phyloP scores from a whole-genome alignment of 371 early-diverging fungal species.

The Coemansia sp. region DNA sequence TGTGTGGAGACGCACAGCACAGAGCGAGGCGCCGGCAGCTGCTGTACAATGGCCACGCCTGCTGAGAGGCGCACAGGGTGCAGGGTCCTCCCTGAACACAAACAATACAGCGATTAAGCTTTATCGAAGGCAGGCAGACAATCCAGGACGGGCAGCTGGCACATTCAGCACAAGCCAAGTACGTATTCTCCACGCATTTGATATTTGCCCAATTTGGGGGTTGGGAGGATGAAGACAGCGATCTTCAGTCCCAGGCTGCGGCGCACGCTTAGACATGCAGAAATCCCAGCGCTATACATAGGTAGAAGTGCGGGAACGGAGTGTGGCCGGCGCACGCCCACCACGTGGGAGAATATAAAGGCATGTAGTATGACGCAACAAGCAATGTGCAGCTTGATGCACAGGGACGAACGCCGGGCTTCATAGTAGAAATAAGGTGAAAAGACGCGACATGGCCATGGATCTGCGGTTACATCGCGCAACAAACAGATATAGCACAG shows the following conservation, averaged over 20 bases:
- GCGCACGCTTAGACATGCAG: conserved; percentile 2
- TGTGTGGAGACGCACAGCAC: neutral
- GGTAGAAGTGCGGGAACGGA: neutral
- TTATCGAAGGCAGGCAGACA: neutral
- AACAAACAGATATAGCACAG: no score
- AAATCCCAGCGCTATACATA: conserved; percentile 1
- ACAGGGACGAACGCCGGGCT: neutral
- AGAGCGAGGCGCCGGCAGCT: conserved; percentile 3
- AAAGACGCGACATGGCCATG: neutral
- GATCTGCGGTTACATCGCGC: neutral
- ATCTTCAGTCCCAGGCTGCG: neutral
- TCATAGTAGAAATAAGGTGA: neutral
- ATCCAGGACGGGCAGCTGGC: neutral
- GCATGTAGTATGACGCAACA: conserved; percentile 3
- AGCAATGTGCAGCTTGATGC: neutral
- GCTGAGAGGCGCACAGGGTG: neutral
- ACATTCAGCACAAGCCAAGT: neutral
- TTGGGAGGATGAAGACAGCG: neutral
- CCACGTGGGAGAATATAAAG: conserved; percentile 5
- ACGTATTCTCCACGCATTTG: no score
- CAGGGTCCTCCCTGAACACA: neutral
- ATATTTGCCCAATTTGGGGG: neutral
- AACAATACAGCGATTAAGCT: neutral
- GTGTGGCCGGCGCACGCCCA: neutral
- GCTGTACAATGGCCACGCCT: neutral